Base-by-base conservation (phyloP, 2,329 filamentous ascomycete genomes). In the Aspergillus sp. region DNA sequence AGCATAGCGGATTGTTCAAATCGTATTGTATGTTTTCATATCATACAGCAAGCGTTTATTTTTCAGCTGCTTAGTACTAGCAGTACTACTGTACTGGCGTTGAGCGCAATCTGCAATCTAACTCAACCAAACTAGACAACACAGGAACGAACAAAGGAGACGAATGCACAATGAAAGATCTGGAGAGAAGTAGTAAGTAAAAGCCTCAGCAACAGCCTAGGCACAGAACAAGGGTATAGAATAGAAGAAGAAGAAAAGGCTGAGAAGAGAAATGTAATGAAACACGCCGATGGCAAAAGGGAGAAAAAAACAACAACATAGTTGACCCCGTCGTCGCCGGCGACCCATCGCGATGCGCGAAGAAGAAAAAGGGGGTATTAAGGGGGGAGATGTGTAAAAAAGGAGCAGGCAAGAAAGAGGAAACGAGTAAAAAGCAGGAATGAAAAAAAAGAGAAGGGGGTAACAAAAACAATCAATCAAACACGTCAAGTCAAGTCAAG, bases 281-380 rank as follows among this genome's bases (percentile, higher is more conserved):
- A 50, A 2, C 32, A 6, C 41, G 13, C 47, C 25, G 47, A 50
- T 50, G 47, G 25, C 7, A 30, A 13, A 49, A 49, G 17, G 19
- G 10, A 49, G 15, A 48, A 17, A 32, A 23, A 21, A 7, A 12
- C 23, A 45, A 19, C 19, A 21, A 12, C 13, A 45, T 19, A 36
- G 32, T 36, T 36, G 32, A 36, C 32, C 41, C 17, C 15, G 47
- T 50, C 25, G 47, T 50, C 47, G 47, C 47, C 47, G 25, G 47
- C 47, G 47, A 50, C 60, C 49, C 51, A 59, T 51, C 48, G 19
- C 15, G 55, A 58, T 32, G 28, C 56, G 36, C 23, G 36, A 38
- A 30, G 51, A 55, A 54, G 15, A 59, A 52, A 56, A 30, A 57
- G 15, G 32, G 32, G 32, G 32, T 36, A 36, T 36, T 36, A 36